These are phyloP conservation scores for Forsythia viridissima DNA, from an alignment of 257 asterid species.

Conservation along the genomic window DNA sequence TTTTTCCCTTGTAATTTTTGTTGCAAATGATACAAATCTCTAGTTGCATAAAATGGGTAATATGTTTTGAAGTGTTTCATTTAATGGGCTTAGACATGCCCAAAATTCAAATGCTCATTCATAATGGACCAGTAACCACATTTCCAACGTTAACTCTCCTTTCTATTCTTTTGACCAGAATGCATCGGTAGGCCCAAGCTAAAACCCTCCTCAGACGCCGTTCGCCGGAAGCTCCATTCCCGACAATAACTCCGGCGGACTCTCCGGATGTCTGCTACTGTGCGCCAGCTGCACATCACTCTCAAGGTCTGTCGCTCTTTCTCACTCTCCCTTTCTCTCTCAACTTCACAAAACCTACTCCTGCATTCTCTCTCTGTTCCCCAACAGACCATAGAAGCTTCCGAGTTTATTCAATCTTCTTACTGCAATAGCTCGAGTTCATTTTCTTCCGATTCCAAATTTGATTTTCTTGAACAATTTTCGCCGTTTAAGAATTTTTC, in stretches of 20 bases:
- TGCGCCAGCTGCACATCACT: constrained; percentile 42
- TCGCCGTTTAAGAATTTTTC: constrained; percentile 42
- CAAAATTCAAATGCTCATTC: background rate
- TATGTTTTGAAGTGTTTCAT: too few relatives aligned
- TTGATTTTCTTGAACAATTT: constrained; percentile 71
- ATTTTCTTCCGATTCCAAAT: constrained; percentile 13
- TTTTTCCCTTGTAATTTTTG: too few relatives aligned
- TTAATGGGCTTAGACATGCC: background rate
- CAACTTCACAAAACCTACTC: constrained; percentile 33
- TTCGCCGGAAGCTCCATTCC: constrained; percentile 40
- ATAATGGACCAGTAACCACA: background rate
- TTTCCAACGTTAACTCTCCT: background rate
- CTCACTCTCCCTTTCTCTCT: constrained; percentile 31
- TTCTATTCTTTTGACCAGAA: background rate
- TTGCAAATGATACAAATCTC: too few relatives aligned
- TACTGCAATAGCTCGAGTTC: constrained; percentile 34
- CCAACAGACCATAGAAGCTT: constrained; percentile 16
- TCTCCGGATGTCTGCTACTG: constrained; percentile 59
- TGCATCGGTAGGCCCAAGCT: constrained; percentile 22
- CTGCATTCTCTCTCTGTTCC: constrained; percentile 22
- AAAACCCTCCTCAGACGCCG: constrained; percentile 38
- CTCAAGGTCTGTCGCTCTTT: constrained; percentile 45
- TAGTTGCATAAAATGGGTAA: too few relatives aligned
- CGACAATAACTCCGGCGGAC: constrained; percentile 41
- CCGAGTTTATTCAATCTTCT: constrained; percentile 28